Evolutionary conservation across 352 stramenopile species (phyloP).

Genomic region (Stramenopiles sp.): DNA sequence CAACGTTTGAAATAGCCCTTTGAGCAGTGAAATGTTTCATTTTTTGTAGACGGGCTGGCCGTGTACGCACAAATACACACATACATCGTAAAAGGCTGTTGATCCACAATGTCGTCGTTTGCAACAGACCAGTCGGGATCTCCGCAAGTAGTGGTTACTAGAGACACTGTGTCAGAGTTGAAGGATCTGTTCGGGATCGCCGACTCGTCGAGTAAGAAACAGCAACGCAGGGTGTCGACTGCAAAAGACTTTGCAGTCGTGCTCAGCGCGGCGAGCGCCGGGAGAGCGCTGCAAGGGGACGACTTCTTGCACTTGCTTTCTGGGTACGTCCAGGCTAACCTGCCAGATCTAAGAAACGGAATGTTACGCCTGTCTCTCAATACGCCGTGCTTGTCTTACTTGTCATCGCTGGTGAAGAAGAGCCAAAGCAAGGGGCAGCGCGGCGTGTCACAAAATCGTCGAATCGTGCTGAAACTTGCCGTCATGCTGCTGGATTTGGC

Average conservation of each 20-base stretch:
- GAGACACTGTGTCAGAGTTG: neutral
- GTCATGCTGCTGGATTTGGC: neutral
- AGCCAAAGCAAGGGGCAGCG: neutral
- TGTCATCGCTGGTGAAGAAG: neutral
- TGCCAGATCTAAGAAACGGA: neutral
- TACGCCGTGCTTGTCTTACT: slow-evolving; percentile 3
- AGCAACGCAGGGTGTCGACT: neutral
- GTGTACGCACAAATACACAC: too few relatives aligned
- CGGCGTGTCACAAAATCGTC: neutral
- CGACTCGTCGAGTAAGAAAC: neutral
- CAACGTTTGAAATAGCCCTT: too few relatives aligned
- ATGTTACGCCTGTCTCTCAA: neutral
- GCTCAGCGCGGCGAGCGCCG: neutral
- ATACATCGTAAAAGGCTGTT: too few relatives aligned
- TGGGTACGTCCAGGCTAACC: neutral
- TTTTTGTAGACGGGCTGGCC: too few relatives aligned
- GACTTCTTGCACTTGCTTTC: neutral
- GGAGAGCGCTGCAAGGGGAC: neutral
- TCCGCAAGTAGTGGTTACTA: too few relatives aligned
- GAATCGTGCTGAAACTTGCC: neutral
- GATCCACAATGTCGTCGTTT: too few relatives aligned
- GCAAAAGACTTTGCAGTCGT: neutral
- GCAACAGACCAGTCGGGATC: too few relatives aligned
- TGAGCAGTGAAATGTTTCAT: too few relatives aligned
- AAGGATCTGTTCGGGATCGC: neutral